Conservation (phyloP, 2,329 filamentous ascomycete genomes). For the Xylariaceae sp. region DNA sequence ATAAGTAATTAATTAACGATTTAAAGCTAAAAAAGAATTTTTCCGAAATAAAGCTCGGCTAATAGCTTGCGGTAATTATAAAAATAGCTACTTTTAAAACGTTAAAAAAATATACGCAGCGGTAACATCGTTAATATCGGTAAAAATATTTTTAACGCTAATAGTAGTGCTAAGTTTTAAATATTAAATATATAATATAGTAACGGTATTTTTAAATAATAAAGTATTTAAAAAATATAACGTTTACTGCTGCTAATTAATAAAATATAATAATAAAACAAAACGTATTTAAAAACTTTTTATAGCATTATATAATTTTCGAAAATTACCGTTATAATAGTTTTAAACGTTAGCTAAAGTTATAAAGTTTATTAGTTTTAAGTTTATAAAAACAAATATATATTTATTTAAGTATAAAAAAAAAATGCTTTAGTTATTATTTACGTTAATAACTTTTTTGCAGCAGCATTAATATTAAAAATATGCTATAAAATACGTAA, state of each 20-base stretch:
- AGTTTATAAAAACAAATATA: not conserved
- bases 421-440: not conserved
- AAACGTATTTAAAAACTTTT: not conserved
- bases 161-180: not conserved
- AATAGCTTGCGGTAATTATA: not conserved
- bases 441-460: not conserved
- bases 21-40: not conserved
- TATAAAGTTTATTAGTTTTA: not conserved
- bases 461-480: not conserved
- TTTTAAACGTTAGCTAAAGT: not conserved
- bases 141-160: not conserved
- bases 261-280: not conserved
- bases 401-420: not conserved
- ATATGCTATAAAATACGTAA: too few species aligned
- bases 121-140: not conserved
- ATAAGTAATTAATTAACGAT: not conserved
- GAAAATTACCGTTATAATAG: not conserved
- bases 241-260: not conserved
- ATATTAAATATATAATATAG: not conserved
- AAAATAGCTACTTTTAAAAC: not conserved
- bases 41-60: not conserved
- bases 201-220: not conserved
- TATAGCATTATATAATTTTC: not conserved
- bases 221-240: not conserved
- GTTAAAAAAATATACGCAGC: not conserved